Evolutionary conservation across 257 asterid genomes (phyloP), one percentile per base, ranked within the genome.

Genomic region (Gentiana dahurica): DNA sequence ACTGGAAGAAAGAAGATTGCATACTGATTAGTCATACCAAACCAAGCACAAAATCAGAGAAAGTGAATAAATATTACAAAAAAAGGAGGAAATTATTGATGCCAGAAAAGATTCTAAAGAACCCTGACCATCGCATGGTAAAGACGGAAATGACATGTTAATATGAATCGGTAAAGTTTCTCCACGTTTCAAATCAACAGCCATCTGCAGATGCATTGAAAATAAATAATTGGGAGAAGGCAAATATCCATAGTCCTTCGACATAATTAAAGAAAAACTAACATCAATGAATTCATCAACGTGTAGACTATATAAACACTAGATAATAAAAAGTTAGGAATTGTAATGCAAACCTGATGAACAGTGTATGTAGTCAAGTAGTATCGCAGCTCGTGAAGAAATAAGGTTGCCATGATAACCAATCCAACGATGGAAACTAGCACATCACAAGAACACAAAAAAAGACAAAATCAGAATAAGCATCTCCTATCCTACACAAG

Each of bases 91-190:
- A 46, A 35, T 50, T 53, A 49, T 24, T 13, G 38, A 41, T 58
- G 57, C 34, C 33, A 53, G 50, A 66, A 70, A 55, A 54, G 35
- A 49, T 55, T 55, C 3, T 5, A n/a, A 4, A 34, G 6, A 45
- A 60, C 54, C 47, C 91, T 75, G 65, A 92, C 99, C 99, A 77
- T 92, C 99, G 76, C 99, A 92, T 58, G 97, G 99, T 71, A 92
- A 74, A 55, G 97, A 81, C 6, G 99, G 98, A 74, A 92, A 92
- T 60, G 97, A 73, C 89, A 92, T 85, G 67, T 92, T 92, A 64
- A 92, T 81, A 78, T 92, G 98, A 69, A 92, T 92, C 7, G 98
- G 98, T 57, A 92, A 91, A 34, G 87, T 92, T 77, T 88, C 97
- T 59, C 98, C 97, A 41, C 95, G 95, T 68, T 81, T 83, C 60